Percentiles rank a stretch among this genome's conserved stretches.
Conservation (phyloP, 2,329 filamentous ascomycete species). For the Helicocarpus griseus region DNA sequence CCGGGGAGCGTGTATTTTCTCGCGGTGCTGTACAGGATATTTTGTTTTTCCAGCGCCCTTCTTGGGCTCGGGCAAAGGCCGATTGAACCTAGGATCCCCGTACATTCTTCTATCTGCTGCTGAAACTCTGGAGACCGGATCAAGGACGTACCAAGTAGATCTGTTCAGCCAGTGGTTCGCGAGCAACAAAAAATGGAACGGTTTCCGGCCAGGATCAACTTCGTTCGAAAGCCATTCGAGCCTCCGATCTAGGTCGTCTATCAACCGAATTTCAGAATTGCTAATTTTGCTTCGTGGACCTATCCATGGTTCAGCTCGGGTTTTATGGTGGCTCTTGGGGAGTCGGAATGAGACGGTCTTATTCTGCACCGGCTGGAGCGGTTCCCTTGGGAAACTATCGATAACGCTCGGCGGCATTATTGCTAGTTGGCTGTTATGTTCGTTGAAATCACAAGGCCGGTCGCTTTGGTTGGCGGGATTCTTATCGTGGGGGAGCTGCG, state of each 20-base stretch:
- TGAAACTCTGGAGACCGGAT: constrained; percentile 28
- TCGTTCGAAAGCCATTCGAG: constrained; percentile 30
- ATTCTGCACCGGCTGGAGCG: background rate
- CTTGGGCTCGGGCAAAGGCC: constrained; percentile 18
- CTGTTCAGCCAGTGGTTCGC: constrained; percentile 35
- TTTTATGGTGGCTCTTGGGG: background rate
- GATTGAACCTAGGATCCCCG: constrained; percentile 29
- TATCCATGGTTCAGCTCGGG: background rate
- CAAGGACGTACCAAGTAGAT: constrained; percentile 30
- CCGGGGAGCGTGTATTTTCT: constrained; percentile 18
- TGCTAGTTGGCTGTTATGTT: background rate
- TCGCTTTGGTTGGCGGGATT: background rate
- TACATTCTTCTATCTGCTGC: constrained; percentile 21
- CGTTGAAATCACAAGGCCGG: background rate
- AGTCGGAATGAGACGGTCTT: constrained; percentile 1
- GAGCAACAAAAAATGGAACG: constrained; percentile 31
- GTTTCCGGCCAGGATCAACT: constrained; percentile 29
- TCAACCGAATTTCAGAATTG: constrained; percentile 27
- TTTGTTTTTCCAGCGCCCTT: constrained; percentile 17
- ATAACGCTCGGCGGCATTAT: background rate
- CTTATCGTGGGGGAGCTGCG: background rate
- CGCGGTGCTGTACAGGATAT: constrained; percentile 15
- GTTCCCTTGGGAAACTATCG: too few relatives aligned
- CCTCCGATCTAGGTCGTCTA: constrained; percentile 27
- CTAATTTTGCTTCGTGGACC: constrained; percentile 14